Conservation (phyloP, 2,329 filamentous ascomycete species). For the Ophiostoma quercus region DNA sequence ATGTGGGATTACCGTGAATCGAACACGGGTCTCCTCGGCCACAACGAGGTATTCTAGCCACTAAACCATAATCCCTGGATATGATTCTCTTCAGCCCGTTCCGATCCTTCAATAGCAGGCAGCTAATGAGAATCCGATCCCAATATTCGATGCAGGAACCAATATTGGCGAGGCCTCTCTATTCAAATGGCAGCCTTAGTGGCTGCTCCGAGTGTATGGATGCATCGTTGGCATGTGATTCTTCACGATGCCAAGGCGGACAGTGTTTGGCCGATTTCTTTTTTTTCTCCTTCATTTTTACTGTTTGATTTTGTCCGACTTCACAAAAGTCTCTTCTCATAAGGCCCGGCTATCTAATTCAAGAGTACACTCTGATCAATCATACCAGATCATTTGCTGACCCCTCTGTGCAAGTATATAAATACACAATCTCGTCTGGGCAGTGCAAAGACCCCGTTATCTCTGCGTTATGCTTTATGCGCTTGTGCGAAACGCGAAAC, state of each 20-base stretch:
- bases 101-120: no score
- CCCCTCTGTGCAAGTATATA: neutral
- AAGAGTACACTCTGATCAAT: no score
- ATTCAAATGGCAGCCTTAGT: neutral
- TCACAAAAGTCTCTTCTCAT: no score
- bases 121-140: neutral
- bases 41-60: constrained; percentile 29
- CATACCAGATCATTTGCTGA: neutral
- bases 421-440: neutral
- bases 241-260: neutral
- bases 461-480: neutral
- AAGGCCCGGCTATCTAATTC: no score
- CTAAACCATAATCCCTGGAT: constrained; percentile 26
- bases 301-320: neutral
- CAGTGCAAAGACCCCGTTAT: neutral
- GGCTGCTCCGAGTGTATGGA: neutral
- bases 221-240: neutral
- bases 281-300: neutral
- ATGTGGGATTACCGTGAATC: constrained; percentile 28
- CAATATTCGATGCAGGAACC: neutral
- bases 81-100: neutral
- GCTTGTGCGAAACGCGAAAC: constrained; percentile 3
- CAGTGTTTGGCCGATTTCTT: neutral
- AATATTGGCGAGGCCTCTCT: neutral
- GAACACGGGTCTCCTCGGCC: constrained; percentile 29